Conservation (phyloP, 2,329 filamentous ascomycete genomes). For the Diaporthe sp. region DNA sequence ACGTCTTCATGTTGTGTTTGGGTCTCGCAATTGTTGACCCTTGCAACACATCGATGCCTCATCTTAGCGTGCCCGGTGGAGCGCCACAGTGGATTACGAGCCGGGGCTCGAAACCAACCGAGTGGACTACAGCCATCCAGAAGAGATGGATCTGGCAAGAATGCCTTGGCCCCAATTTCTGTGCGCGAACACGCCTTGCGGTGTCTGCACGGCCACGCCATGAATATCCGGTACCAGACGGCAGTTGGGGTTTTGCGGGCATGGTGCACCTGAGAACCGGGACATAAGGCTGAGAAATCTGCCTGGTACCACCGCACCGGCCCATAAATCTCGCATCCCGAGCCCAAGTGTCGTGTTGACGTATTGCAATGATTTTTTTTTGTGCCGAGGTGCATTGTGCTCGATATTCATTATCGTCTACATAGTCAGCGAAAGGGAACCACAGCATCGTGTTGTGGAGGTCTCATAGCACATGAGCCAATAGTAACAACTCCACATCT, state of each 20-base stretch:
- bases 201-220: slow-evolving; percentile 14
- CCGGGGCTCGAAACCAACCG: slow-evolving; percentile 29
- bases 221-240: not conserved
- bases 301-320: not conserved
- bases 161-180: slow-evolving; percentile 14
- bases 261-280: not conserved
- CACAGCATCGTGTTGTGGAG: not conserved
- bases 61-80: slow-evolving; percentile 20
- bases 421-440: not conserved
- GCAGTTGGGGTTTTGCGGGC: not conserved
- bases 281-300: slow-evolving; percentile 20
- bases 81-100: slow-evolving; percentile 25
- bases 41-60: slow-evolving; percentile 7
- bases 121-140: slow-evolving; percentile 10
- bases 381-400: not conserved
- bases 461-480: not conserved
- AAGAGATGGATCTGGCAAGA: not conserved
- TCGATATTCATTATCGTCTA: not conserved
- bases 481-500: not conserved
- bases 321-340: not conserved
- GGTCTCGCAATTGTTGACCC: not conserved
- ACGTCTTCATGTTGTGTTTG: not conserved
- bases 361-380: not conserved
- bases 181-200: not conserved
- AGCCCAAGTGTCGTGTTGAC: not conserved